Evolutionary conservation across 2,329 filamentous ascomycete species (phyloP).

Genomic region (Aspergillus ochraceoroseus): DNA sequence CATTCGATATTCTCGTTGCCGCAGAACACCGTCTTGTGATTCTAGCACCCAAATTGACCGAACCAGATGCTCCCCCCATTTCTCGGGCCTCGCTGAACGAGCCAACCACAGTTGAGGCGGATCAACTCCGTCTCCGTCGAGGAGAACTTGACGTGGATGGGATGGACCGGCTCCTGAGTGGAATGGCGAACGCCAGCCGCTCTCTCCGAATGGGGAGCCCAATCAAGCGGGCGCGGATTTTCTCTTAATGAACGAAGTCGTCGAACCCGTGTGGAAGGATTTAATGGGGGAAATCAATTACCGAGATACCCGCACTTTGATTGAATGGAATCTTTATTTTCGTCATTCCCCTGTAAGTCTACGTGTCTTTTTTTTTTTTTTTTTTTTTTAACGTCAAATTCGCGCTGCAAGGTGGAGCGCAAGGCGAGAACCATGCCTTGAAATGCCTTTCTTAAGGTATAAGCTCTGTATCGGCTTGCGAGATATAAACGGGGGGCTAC

Average conservation of each 20-base stretch:
- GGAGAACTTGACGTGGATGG: conserved; percentile 47
- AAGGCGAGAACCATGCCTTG: conserved; percentile 51
- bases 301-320: conserved; percentile 28
- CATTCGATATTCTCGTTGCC: conserved; percentile 40
- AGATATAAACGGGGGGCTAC: conserved; percentile 40
- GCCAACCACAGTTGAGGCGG: conserved; percentile 26
- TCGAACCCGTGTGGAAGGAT: not conserved
- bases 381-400: conserved; percentile 23
- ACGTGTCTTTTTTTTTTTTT: conserved; percentile 4
- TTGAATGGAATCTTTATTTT: conserved; percentile 11
- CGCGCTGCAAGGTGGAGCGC: conserved; percentile 52
- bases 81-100: conserved; percentile 16
- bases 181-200: conserved; percentile 36
- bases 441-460: conserved; percentile 39
- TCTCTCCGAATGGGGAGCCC: conserved; percentile 35
- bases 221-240: conserved; percentile 36
- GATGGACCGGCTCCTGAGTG: conserved; percentile 45
- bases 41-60: conserved; percentile 30
- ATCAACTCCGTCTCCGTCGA: conserved; percentile 41
- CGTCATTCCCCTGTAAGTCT: conserved; percentile 9
- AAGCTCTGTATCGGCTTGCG: conserved; percentile 52
- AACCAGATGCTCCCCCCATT: conserved; percentile 21
- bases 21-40: conserved; percentile 42
- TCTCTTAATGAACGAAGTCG: conserved; percentile 25
- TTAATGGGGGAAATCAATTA: conserved; percentile 13